Conservation (phyloP, 129 eudicot genomes). For the Daucus carota region DNA sequence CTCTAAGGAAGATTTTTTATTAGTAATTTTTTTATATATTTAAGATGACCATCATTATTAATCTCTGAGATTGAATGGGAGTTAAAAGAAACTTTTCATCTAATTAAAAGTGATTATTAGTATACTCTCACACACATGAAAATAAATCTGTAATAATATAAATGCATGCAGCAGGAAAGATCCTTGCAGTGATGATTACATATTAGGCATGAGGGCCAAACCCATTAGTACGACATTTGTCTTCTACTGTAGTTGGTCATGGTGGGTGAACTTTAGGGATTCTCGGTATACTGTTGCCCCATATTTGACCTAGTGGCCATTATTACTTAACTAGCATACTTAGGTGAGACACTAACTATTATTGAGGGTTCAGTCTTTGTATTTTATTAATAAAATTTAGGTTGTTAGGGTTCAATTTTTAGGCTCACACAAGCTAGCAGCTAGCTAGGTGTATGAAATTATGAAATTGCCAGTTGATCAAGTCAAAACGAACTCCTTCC, state of each 20-base stretch:
- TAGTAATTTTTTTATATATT: no score
- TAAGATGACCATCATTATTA: no score
- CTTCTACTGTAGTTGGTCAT: background rate
- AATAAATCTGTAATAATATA: no score
- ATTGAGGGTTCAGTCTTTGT: background rate
- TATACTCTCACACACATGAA: no score
- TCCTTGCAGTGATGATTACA: no score
- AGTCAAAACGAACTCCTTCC: background rate
- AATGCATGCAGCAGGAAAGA: no score
- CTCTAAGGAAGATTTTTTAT: no score
- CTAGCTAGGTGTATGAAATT: background rate
- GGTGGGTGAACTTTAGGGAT: background rate
- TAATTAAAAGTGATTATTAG: no score
- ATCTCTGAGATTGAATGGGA: no score
- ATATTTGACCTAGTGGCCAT: background rate
- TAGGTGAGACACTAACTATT: background rate
- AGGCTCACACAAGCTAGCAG: background rate
- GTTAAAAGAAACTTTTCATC: no score
- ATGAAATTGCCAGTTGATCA: background rate
- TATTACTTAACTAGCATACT: background rate
- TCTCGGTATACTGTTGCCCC: background rate
- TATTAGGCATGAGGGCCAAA: background rate
- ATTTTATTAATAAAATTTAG: background rate
- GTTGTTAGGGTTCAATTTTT: background rate
- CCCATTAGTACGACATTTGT: background rate